A percentile compares a stretch with the other conserved stretches of the same genome.
Conservation (phyloP, 2,329 filamentous ascomycete species). For the Trichoderma cornu-damae region DNA sequence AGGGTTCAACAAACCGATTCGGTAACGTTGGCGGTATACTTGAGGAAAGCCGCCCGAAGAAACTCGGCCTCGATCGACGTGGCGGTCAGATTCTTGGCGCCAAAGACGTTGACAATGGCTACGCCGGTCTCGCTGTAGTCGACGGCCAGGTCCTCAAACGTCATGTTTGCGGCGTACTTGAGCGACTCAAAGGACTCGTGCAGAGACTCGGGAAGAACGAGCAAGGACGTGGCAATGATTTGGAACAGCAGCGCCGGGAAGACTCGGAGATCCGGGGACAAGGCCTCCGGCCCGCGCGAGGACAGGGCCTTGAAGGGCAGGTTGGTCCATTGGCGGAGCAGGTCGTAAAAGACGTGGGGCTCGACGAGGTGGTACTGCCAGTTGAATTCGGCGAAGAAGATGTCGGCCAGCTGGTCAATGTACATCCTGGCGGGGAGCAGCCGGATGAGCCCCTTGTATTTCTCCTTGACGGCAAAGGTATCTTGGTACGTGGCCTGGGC, state of each 20-base stretch:
- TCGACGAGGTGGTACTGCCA: conserved; percentile 56
- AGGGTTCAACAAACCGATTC: conserved; percentile 45
- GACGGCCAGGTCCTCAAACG: conserved; percentile 54
- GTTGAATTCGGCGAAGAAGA: conserved; percentile 56
- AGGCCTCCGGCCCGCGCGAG: conserved; percentile 45
- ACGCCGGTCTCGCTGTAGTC: conserved; percentile 58
- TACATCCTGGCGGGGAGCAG: conserved; percentile 52
- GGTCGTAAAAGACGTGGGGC: conserved; percentile 44
- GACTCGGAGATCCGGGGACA: conserved; percentile 47
- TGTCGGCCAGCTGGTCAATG: conserved; percentile 49
- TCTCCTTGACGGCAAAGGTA: conserved; percentile 43
- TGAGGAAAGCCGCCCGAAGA: conserved; percentile 51
- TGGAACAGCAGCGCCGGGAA: conserved; percentile 59
- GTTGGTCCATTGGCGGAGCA: conserved; percentile 51
- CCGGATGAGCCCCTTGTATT: conserved; percentile 54
- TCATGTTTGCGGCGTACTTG: conserved; percentile 55
- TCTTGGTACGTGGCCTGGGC: conserved; percentile 24
- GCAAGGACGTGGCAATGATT: conserved; percentile 49
- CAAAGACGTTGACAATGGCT: conserved; percentile 49
- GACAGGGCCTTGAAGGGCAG: conserved; percentile 49
- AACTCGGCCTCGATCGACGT: conserved; percentile 55
- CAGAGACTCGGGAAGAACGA: conserved; percentile 46
- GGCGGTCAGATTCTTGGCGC: conserved; percentile 52
- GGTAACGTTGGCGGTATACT: conserved; percentile 54
- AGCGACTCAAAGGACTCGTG: conserved; percentile 49